These are phyloP conservation scores for Thecamonas trahens DNA, from an alignment of 78 protist genomes.

Conservation along the genomic window DNA sequence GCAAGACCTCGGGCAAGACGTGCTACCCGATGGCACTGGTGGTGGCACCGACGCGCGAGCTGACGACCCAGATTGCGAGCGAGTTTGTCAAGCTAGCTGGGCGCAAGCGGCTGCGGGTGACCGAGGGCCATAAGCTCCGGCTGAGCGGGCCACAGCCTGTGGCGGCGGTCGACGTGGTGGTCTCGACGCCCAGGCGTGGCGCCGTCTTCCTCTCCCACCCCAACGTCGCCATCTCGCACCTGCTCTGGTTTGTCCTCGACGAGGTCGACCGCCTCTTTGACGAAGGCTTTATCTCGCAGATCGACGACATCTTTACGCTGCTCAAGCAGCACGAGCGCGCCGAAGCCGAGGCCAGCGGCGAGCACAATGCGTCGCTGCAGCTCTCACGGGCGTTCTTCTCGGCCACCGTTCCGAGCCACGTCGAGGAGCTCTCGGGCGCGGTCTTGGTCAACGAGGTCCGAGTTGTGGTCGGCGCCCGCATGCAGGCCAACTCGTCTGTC, in stretches of 20 bases:
- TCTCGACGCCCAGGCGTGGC: conserved; percentile 71
- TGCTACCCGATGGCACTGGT: too few relatives aligned
- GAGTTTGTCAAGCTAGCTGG: conserved; percentile 13
- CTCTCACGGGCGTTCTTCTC: conserved; percentile 33
- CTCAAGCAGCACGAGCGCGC: too few relatives aligned
- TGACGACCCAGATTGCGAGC: conserved; percentile 59
- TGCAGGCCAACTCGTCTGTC: not conserved
- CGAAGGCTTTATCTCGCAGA: conserved; percentile 65
- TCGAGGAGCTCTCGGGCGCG: conserved; percentile 65
- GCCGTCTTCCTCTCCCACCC: conserved; percentile 17
- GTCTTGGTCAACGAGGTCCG: conserved; percentile 58
- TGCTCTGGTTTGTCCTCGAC: conserved; percentile 59
- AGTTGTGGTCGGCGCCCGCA: conserved; percentile 53
- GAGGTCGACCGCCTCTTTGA: conserved; percentile 84
- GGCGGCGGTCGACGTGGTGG: conserved; percentile 36
- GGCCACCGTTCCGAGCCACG: conserved; percentile 62
- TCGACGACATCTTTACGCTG: conserved; percentile 48
- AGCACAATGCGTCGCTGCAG: conserved; percentile 1
- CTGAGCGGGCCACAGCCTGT: not conserved
- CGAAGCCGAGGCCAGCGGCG: not conserved
- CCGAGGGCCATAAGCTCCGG: conserved; percentile 21
- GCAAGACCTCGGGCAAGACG: too few relatives aligned
- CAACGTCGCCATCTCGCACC: not conserved
- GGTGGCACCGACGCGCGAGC: conserved; percentile 81
- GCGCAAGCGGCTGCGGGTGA: conserved; percentile 20